phyloP scores from a whole-genome alignment of 257 asterid genomes.

The Dorcoceras hygrometricum region DNA sequence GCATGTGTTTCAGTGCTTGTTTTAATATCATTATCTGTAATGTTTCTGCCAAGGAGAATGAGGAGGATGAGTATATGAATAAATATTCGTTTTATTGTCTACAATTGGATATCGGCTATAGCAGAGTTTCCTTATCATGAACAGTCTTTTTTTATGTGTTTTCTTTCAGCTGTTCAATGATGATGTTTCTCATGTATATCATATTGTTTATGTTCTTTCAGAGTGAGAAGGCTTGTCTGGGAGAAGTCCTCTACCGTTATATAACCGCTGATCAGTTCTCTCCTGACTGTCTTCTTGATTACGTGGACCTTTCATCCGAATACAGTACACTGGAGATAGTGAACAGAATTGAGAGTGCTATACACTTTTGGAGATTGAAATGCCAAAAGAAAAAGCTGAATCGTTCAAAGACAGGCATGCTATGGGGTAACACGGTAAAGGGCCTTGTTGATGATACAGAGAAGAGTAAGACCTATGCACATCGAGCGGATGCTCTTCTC shows the following conservation, averaged over 20 bases:
- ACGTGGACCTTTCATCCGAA: constrained; percentile 78
- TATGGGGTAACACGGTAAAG: constrained; percentile 68
- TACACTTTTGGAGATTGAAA: constrained; percentile 75
- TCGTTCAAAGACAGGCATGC: constrained; percentile 38
- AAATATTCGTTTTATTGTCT: background rate
- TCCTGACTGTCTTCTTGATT: constrained; percentile 65
- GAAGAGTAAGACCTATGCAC: constrained; percentile 57
- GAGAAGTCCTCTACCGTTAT: constrained; percentile 64
- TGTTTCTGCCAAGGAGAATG: background rate
- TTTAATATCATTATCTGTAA: background rate
- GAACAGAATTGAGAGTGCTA: constrained; percentile 68
- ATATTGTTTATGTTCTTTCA: constrained; percentile 30
- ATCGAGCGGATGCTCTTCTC: constrained; percentile 70
- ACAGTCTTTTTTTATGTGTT: background rate
- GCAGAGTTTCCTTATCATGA: no score
- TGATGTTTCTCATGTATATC: constrained; percentile 2
- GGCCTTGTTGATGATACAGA: constrained; percentile 50
- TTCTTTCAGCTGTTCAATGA: background rate
- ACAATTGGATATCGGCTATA: background rate
- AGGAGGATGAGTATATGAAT: background rate
- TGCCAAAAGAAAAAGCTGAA: constrained; percentile 45
- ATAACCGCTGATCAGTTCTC: constrained; percentile 75
- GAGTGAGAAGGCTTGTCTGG: constrained; percentile 84
- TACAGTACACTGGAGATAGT: constrained; percentile 68
- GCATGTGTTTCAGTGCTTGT: no score